phyloP scores from a whole-genome alignment of 805 yeast species.

The Candida ortonii region DNA sequence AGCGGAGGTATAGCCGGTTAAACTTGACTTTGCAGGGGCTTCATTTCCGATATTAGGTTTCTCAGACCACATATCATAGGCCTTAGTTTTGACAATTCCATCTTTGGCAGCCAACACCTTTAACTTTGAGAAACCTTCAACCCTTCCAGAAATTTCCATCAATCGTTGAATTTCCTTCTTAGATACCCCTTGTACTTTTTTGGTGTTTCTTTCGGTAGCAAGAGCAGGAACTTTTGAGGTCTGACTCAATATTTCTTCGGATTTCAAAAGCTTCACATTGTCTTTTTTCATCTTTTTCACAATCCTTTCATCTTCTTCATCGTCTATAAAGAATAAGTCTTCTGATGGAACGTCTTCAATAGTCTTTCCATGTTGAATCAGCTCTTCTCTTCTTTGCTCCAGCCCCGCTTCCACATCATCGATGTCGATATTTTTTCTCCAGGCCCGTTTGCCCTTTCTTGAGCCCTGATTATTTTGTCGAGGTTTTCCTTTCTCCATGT shows the following conservation, averaged over 20 bases:
- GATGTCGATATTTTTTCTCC: constrained; percentile 91
- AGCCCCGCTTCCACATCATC: constrained; percentile 72
- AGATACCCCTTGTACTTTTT: constrained; percentile 57
- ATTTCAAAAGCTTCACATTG: constrained; percentile 36
- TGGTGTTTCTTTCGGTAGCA: constrained; percentile 35
- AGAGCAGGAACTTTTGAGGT: constrained; percentile 77
- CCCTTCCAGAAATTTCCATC: constrained; percentile 75
- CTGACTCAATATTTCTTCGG: constrained; percentile 63
- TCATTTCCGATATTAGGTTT: constrained; percentile 34
- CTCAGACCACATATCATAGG: constrained; percentile 69
- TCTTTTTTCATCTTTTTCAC: constrained; percentile 39
- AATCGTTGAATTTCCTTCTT: constrained; percentile 61
- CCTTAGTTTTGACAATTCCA: constrained; percentile 53
- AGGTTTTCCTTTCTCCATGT: constrained; percentile 40
- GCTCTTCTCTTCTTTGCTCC: constrained; percentile 64
- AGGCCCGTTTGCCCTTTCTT: constrained; percentile 87
- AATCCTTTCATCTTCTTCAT: constrained; percentile 52
- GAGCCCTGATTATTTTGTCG: constrained; percentile 66
- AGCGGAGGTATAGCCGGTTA: constrained; percentile 48
- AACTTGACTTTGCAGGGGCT: constrained; percentile 31
- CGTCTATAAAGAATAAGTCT: constrained; percentile 64
- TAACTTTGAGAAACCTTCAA: constrained; percentile 49
- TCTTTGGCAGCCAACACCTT: constrained; percentile 58
- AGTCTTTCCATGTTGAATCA: constrained; percentile 45
- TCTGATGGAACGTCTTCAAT: constrained; percentile 40